Evolutionary conservation across 2,329 filamentous ascomycete genomes (phyloP), one percentile per base, ranked within the genome.

Genomic region (Colletotrichum acutatum): DNA sequence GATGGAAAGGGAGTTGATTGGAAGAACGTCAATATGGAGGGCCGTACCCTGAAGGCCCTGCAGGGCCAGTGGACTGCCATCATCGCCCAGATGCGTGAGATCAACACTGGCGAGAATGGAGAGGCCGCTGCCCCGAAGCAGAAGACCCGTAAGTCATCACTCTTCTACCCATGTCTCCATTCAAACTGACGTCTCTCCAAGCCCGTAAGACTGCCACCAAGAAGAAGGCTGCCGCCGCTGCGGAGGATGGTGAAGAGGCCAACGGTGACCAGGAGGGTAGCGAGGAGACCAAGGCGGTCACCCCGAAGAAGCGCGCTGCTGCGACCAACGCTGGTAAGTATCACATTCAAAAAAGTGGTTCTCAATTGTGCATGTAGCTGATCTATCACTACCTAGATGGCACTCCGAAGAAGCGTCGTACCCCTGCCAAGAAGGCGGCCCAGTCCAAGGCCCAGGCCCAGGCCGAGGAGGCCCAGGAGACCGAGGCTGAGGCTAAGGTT

Each of bases 51-150:
- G 26, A 85, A 85, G 72, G 82, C 81, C 2, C 74, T 85, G 0
- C 77, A 82, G 74, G 80, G 82, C 54, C 78, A 79, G 68, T 85
- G 83, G 83, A 80, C 79, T 1, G 79, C 77, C 12, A 78, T 84
- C 26, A 79, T 80, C 30, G 84, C 84, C 37, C 75, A 77, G 3
- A 79, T 84, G 11, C 76, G 78, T 0, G 83, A 83, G 0, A 76
- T 85, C 19, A 82, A 83, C 61, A 71, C 78, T 2, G 60, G 77
- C 9, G 65, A 32, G 1, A 66, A 60, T 8, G 74, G 65, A 3
- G 69, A 64, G 1, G 22, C 4, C 8, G 52, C 58, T 4, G n/a
- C 63, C 0, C 68, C 76, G 0, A 78, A 76, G 16, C 60, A 76
- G 30, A 66, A 66, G 54, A 37, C 66, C 28, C 66, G 70, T 72